Base-by-base conservation (phyloP, 305 asterid genomes). In the Euphrasia arctica region DNA sequence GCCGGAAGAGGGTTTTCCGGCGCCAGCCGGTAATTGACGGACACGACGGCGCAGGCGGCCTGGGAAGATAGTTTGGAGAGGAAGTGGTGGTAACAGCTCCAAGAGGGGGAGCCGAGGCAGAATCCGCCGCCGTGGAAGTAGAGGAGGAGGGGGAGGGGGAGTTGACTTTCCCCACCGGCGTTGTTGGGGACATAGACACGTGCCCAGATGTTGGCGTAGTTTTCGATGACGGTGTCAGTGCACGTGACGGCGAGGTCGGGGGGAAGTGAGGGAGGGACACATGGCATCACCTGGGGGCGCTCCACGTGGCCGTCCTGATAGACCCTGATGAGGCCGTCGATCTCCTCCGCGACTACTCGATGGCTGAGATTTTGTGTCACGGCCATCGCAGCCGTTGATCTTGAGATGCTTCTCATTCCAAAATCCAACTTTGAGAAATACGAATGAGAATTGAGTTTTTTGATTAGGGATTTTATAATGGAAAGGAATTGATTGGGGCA, bases 91-190 rank as follows among this genome's bases (percentile, higher is more conserved):
- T 90, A 90, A 70, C 93, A 87, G 50, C 67, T 70, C 96, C 96
- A 88, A 11, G 92, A 80, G 13, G 95, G 79, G 42, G 96, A 79
- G 14, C 95, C 97, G 14, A 90, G 95, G 57, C 97, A 90, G 64
- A 90, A 88, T 27, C 95, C 96, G 63, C 96, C 96, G 1, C 96
- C 96, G 67, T 86, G 96, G 57, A 86, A 91, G 75, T 88, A 91
- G 4, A 86, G 68, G 1, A 91, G 47, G 31, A 91, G 36, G 14
- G 95, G 91, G 18, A 77, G 76, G 22, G 22, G 22, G 22, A 18
- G 22, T 43, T 65, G 63, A 9, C 28, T 71, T 4, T 18, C 36
- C 8, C 28, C 69, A 18, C 22, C 22, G 11, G 67, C 51, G 49
- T 56, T 60, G 57, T 62, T 79, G 14, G 96, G 97, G 72, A 79